phyloP scores from a whole-genome alignment of 768 basidiomycete genomes.

The Astraeus odoratus region DNA sequence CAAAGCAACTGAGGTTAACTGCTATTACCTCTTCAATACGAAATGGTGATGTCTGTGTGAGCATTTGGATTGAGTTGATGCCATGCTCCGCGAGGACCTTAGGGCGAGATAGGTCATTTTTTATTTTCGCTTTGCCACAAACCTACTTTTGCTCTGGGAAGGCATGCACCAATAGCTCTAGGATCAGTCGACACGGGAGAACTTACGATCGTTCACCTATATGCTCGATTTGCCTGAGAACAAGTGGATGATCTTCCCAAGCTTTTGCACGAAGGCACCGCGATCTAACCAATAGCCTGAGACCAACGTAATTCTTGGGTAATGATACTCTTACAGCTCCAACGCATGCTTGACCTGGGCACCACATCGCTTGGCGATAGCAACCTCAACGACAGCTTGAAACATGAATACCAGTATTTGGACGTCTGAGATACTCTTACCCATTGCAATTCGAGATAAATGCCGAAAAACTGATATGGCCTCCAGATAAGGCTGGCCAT shows the following conservation, averaged over 20 bases:
- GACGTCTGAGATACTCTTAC: conserved; percentile 29
- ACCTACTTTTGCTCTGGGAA: conserved; percentile 19
- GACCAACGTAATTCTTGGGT: not conserved
- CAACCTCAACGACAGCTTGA: conserved; percentile 73
- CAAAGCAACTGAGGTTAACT: not conserved
- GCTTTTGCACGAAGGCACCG: conserved; percentile 78
- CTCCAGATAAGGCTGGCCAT: conserved; percentile 70
- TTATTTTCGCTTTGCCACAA: not conserved
- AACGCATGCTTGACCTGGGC: conserved; percentile 64
- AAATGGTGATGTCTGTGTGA: conserved; percentile 50
- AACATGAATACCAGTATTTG: conserved; percentile 3
- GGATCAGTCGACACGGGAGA: not conserved
- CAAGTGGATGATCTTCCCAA: conserved; percentile 85
- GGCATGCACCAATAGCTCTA: not conserved
- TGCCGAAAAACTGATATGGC: conserved; percentile 68
- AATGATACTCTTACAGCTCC: conserved; percentile 45
- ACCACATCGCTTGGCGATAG: conserved; percentile 58
- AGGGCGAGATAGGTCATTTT: conserved; percentile 9
- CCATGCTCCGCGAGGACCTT: conserved; percentile 74
- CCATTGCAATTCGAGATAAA: conserved; percentile 67
- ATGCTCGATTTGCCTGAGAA: conserved; percentile 82
- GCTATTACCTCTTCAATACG: conserved; percentile 57
- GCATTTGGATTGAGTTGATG: conserved; percentile 50
- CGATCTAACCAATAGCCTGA: conserved; percentile 36
- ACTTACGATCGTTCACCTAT: conserved; percentile 89